Conservation (phyloP, 441 rosid species). For the Mallotus repandus region DNA sequence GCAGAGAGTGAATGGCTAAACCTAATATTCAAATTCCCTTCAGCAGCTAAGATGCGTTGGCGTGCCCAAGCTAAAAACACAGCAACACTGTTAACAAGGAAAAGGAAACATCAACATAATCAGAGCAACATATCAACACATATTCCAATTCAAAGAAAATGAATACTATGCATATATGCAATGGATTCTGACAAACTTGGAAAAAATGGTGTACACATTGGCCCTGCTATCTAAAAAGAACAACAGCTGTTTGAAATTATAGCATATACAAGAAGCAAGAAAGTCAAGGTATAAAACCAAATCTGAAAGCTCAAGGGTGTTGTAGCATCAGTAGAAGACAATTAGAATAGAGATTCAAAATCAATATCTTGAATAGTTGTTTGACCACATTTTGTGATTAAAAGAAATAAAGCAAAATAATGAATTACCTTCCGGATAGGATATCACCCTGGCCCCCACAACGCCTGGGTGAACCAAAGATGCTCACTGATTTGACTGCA, state of each 20-base stretch:
- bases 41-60: conserved; percentile 33
- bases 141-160: neutral
- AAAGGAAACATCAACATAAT: conserved; percentile 2
- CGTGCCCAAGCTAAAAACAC: conserved; percentile 88
- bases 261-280: neutral
- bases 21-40: conserved; percentile 41
- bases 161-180: conserved; percentile 6
- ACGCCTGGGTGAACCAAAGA: conserved; percentile 82
- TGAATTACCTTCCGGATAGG: conserved; percentile 83
- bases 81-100: conserved; percentile 58
- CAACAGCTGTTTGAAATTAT: neutral
- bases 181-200: neutral
- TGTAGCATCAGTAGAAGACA: neutral
- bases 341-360: neutral
- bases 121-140: neutral
- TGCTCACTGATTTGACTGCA: conserved; percentile 80
- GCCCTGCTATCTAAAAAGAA: neutral
- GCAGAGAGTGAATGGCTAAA: conserved; percentile 17
- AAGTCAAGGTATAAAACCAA: neutral
- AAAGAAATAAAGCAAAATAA: neutral
- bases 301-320: neutral
- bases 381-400: neutral
- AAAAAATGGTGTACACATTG: neutral
- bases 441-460: conserved; percentile 98
- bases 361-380: neutral